Conservation (phyloP, 2,329 filamentous ascomycete species). For the Botryotinia globosa region DNA sequence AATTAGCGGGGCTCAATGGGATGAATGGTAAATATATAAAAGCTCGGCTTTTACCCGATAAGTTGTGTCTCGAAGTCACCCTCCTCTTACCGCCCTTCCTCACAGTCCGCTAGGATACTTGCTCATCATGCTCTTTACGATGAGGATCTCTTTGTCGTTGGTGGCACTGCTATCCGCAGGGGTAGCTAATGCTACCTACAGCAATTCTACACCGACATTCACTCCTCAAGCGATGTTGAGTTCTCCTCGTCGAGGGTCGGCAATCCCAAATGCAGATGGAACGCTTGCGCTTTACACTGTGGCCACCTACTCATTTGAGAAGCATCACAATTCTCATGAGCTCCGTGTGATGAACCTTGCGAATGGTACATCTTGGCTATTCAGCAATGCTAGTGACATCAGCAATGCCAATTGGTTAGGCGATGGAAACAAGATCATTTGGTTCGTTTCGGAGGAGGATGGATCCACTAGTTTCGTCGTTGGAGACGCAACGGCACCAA, state of each 20-base stretch:
- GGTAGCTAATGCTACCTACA: slow-evolving; percentile 19
- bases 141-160: slow-evolving; percentile 15
- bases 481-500: slow-evolving; percentile 29
- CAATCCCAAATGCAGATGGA: slow-evolving; percentile 64
- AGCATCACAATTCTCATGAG: slow-evolving; percentile 60
- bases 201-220: slow-evolving; percentile 43
- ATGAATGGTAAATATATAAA: slow-evolving; percentile 6
- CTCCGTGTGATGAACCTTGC: slow-evolving; percentile 60
- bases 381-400: slow-evolving; percentile 31
- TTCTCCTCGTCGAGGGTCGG: slow-evolving; percentile 67
- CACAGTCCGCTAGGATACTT: not conserved
- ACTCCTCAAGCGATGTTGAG: slow-evolving; percentile 73
- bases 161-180: slow-evolving; percentile 10
- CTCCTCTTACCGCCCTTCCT: not conserved
- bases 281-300: slow-evolving; percentile 63
- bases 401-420: slow-evolving; percentile 31
- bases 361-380: slow-evolving; percentile 25
- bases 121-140: slow-evolving; percentile 17
- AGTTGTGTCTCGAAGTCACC: not conserved
- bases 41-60: not conserved
- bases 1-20: not conserved
- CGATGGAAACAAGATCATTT: slow-evolving; percentile 30
- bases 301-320: slow-evolving; percentile 75
- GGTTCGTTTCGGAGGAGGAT: slow-evolving; percentile 31
- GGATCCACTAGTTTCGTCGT: slow-evolving; percentile 30